These are phyloP conservation scores for Trichoderma breve DNA, from an alignment of 2,329 filamentous ascomycete species.

Conservation along the genomic window DNA sequence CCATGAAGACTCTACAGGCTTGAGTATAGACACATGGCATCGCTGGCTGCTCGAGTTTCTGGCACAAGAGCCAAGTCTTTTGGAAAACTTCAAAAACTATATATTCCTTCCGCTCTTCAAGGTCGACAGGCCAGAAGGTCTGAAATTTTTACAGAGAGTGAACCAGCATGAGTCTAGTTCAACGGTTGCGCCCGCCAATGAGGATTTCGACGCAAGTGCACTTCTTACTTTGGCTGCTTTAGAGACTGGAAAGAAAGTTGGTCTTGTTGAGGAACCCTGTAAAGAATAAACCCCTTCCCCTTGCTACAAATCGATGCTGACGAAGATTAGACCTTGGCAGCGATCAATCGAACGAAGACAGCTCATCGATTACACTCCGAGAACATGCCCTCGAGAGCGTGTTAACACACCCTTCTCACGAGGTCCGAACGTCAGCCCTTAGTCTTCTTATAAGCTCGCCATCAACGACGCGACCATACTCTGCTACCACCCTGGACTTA, in stretches of 20 bases:
- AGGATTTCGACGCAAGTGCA: slow-evolving; percentile 51
- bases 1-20: slow-evolving; percentile 26
- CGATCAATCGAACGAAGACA: slow-evolving; percentile 24
- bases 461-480: slow-evolving; percentile 71
- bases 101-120: slow-evolving; percentile 63
- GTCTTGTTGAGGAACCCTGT: slow-evolving; percentile 68
- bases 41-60: slow-evolving; percentile 55
- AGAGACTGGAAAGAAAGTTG: slow-evolving; percentile 68
- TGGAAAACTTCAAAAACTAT: slow-evolving; percentile 64
- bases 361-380: slow-evolving; percentile 35
- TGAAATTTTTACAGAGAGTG: slow-evolving; percentile 58
- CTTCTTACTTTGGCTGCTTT: slow-evolving; percentile 65
- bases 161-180: slow-evolving; percentile 50
- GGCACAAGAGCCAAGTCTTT: slow-evolving; percentile 46
- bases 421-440: slow-evolving; percentile 75
- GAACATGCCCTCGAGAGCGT: slow-evolving; percentile 51
- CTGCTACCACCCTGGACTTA: slow-evolving; percentile 57
- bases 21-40: slow-evolving; percentile 50
- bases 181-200: slow-evolving; percentile 40
- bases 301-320: slow-evolving; percentile 23
- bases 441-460: slow-evolving; percentile 76
- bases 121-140: slow-evolving; percentile 50
- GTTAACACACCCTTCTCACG: slow-evolving; percentile 55
- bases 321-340: slow-evolving; percentile 29
- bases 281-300: slow-evolving; percentile 20